Evolutionary conservation across 2,329 filamentous ascomycete genomes (phyloP).

Genomic region (Alternaria gansuensis): DNA sequence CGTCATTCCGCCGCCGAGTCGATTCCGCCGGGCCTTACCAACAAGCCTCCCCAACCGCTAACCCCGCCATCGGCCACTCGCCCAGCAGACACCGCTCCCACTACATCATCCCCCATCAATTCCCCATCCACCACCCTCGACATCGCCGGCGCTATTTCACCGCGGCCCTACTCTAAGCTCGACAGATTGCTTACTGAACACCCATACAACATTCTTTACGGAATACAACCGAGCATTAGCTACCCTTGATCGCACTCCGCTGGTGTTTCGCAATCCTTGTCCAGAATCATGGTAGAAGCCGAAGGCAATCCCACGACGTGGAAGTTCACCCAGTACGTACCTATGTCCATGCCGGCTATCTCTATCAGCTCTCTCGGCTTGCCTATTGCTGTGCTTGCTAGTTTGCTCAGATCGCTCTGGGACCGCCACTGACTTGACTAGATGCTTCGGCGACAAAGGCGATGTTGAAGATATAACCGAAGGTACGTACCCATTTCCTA

Average conservation of each 20-base stretch:
- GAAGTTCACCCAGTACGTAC: conserved; percentile 97
- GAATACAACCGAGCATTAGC: conserved; percentile 24
- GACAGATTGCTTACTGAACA: conserved; percentile 21
- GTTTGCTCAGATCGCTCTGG: conserved; percentile 1
- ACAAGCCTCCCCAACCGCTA: conserved; percentile 22
- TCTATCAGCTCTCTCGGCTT: background rate
- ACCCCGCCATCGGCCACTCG: conserved; percentile 33
- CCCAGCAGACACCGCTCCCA: conserved; percentile 36
- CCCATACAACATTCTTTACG: conserved; percentile 7
- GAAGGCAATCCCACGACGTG: conserved; percentile 94
- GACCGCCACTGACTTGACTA: conserved; percentile 55
- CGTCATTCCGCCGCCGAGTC: conserved; percentile 32
- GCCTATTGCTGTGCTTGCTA: background rate
- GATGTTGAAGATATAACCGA: conserved; percentile 99
- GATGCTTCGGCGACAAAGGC: conserved; percentile 99
- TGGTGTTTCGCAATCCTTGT: conserved; percentile 21
- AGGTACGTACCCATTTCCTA: conserved; percentile 63
- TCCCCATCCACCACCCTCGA: conserved; percentile 38
- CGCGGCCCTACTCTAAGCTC: conserved; percentile 26
- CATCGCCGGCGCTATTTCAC: conserved; percentile 42
- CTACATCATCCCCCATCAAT: conserved; percentile 40
- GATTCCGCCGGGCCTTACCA: conserved; percentile 21
- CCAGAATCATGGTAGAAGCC: conserved; percentile 88
- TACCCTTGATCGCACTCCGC: conserved; percentile 24
- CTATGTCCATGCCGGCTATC: background rate